These are phyloP conservation scores for Parasitella parasitica DNA, from an alignment of 371 early-diverging fungal genomes.

Conservation along the genomic window DNA sequence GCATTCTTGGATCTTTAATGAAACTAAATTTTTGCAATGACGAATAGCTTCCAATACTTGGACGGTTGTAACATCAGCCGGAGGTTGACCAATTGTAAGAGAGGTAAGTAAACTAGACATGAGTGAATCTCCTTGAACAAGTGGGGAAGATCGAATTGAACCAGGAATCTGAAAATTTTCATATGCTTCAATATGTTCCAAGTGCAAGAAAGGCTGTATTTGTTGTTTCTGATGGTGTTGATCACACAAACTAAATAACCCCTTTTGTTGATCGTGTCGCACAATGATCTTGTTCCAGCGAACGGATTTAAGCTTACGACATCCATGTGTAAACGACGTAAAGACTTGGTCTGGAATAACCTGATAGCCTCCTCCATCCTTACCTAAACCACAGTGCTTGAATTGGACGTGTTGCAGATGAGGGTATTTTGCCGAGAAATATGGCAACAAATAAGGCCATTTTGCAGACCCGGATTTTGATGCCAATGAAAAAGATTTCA, in stretches of 20 bases:
- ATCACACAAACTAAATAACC: conserved; percentile 1
- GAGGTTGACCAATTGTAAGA: conserved; percentile 17
- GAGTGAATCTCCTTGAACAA: not conserved
- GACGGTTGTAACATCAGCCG: not conserved
- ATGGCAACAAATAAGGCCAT: conserved; percentile 21
- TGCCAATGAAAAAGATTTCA: conserved; percentile 12
- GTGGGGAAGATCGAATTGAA: not conserved
- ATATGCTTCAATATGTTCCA: conserved; percentile 6
- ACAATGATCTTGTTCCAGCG: conserved; percentile 16
- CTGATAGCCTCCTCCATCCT: conserved; percentile 1
- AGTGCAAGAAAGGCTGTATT: not conserved
- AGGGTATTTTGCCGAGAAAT: conserved; percentile 24
- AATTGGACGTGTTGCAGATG: conserved; percentile 10
- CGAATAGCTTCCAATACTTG: conserved; percentile 11
- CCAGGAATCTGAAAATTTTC: conserved; percentile 14
- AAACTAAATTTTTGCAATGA: conserved; percentile 2
- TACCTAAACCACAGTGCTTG: conserved; percentile 17
- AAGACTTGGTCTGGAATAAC: not conserved
- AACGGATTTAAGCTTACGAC: conserved; percentile 6
- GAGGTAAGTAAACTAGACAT: conserved; percentile 8
- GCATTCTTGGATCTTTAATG: conserved; percentile 15
- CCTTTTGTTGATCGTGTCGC: conserved; percentile 6
- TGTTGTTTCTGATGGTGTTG: not conserved
- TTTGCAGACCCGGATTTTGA: conserved; percentile 15
- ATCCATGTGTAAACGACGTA: not conserved